Evolutionary conservation across 805 yeast species (phyloP).

Genomic region (Naumovozyma castellii): DNA sequence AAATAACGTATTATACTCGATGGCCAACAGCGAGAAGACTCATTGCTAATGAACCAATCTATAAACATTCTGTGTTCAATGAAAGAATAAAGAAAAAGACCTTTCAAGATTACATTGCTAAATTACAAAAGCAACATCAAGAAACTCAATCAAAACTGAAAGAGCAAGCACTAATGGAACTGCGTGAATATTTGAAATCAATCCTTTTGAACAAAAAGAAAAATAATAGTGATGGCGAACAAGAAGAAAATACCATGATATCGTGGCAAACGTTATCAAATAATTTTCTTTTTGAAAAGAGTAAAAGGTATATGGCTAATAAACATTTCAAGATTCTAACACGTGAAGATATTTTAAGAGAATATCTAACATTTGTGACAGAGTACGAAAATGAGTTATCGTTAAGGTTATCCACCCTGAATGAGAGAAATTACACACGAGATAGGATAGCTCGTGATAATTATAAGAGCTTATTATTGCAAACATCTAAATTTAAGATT

Average conservation of each 20-base stretch:
- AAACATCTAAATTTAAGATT: constrained; percentile 18
- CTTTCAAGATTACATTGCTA: constrained; percentile 41
- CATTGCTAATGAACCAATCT: constrained; percentile 57
- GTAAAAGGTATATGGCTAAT: constrained; percentile 48
- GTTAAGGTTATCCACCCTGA: constrained; percentile 15
- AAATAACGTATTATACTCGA: constrained; percentile 47
- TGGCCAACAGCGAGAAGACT: constrained; percentile 52
- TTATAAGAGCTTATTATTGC: constrained; percentile 39
- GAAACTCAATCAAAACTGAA: constrained; percentile 23
- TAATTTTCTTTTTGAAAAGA: constrained; percentile 31
- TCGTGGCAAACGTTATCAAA: constrained; percentile 20
- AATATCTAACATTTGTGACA: constrained; percentile 29
- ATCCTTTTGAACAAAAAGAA: constrained; percentile 20
- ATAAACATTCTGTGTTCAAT: constrained; percentile 48
- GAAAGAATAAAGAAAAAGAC: constrained; percentile 48
- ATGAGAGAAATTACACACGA: constrained; percentile 37
- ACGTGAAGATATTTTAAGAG: constrained; percentile 49
- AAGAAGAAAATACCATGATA: constrained; percentile 5
- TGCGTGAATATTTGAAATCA: constrained; percentile 40
- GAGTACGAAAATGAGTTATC: constrained; percentile 18
- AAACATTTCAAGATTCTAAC: constrained; percentile 44
- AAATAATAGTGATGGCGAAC: constrained; percentile 6
- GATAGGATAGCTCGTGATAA: constrained; percentile 62
- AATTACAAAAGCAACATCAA: constrained; percentile 29
- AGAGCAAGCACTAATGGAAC: constrained; percentile 42